Base-by-base conservation (phyloP, 2,329 filamentous ascomycete species). In the Akanthomyces dipterigenus region DNA sequence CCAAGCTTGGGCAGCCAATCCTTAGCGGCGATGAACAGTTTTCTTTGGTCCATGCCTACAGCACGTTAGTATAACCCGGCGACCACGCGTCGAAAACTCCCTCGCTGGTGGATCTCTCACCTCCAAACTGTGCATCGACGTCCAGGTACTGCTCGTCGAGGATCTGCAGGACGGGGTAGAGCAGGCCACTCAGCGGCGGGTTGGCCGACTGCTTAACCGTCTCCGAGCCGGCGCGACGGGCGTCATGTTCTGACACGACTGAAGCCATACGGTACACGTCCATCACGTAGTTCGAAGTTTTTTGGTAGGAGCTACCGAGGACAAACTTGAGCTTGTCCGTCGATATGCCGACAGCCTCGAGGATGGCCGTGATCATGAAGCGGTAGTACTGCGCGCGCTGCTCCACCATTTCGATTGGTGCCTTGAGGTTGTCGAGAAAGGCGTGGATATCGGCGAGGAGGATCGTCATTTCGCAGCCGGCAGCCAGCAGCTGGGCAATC, bases 131-230 rank as follows among this genome's bases (percentile, higher is more conserved):
- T 2, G 85, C 88, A 73, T 99, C 93, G 4, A 93, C 90, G 62
- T 87, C 87, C 3, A 99, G 80, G 79, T 97, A 87, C 77, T 95
- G 83, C 77, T 98, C 93, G 70, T 98, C 93, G 51, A 98, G 78
- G 1, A 90, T 90, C 76, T 98, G 95, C 76, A 99, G 66, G 12
- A 77, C 69, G 9, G 76, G 76, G 70, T 78, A 78, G 55, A 77
- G 68, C 2, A 77, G 70, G 28, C 75, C 75, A 54, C 75, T 86
- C 46, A 93, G 73, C 1, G 88, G 83, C 7, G 88, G 84, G 69
- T 93, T 92, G 61, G 85, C 83, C 3, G 88, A 86, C 78, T 98
- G 92, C 81, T 98, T 98, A 66, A 99, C 93, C 8, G 98, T 86
- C 75, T 98, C 95, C 1, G 91, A 90, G 43, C 93, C 93, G 0